These are phyloP conservation scores for Cryomyces minteri DNA, from an alignment of 495 filamentous ascomycete species.

Conservation along the genomic window DNA sequence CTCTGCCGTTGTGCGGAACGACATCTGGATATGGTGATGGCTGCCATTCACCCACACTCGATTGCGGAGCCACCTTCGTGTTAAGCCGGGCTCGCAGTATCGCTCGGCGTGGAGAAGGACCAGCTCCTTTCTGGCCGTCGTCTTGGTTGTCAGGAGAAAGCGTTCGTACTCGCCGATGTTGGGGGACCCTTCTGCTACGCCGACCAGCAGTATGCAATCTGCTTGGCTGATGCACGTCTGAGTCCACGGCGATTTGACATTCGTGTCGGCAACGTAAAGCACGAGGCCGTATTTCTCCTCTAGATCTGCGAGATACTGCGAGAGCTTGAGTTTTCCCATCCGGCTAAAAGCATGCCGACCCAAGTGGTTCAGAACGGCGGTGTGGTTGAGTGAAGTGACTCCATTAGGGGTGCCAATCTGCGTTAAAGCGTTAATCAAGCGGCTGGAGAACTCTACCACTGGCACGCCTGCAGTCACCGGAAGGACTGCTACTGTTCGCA, in stretches of 20 bases:
- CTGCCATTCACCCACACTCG: constrained; percentile 97
- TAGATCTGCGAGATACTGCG: constrained; percentile 88
- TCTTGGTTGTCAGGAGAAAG: constrained; percentile 91
- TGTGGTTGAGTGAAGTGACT: constrained; percentile 82
- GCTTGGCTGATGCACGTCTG: constrained; percentile 95
- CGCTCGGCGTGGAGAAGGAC: constrained; percentile 86
- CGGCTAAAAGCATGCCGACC: constrained; percentile 90
- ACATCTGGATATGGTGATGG: constrained; percentile 96
- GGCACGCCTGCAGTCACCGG: constrained; percentile 85
- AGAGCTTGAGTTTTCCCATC: constrained; percentile 92
- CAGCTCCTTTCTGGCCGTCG: constrained; percentile 84
- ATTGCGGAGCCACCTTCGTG: constrained; percentile 78
- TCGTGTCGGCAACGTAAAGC: constrained; percentile 93
- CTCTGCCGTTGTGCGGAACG: constrained; percentile 59
- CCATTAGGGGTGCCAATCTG: constrained; percentile 81
- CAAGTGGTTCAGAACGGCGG: constrained; percentile 82
- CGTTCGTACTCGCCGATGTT: constrained; percentile 89
- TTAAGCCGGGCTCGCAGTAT: constrained; percentile 68
- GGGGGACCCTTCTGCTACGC: constrained; percentile 75
- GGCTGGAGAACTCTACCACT: constrained; percentile 83
- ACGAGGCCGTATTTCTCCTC: constrained; percentile 96
- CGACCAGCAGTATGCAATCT: constrained; percentile 85
- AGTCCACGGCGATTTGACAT: constrained; percentile 91
- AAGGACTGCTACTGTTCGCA: constrained; percentile 80
- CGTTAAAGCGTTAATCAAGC: constrained; percentile 68